These are phyloP conservation scores for Speleostelium caveatum DNA, from an alignment of 78 protist species.

Conservation along the genomic window DNA sequence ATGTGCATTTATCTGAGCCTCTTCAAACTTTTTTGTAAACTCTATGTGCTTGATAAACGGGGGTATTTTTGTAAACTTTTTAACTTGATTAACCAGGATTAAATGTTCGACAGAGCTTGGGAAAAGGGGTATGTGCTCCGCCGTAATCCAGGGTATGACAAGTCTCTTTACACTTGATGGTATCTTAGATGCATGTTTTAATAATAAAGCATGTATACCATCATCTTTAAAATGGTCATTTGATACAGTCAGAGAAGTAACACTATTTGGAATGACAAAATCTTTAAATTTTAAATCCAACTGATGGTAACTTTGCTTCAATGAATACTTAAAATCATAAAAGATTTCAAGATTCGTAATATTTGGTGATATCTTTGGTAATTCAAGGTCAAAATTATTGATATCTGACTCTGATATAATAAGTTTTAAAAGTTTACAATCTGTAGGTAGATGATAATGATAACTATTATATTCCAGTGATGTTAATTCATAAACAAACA, in stretches of 20 bases:
- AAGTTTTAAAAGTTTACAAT: neutral
- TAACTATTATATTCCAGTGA: neutral
- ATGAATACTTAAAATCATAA: neutral
- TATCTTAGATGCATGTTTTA: neutral
- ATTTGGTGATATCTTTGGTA: neutral
- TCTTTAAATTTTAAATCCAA: neutral
- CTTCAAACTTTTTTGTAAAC: neutral
- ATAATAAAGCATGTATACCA: neutral
- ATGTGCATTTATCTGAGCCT: too few species aligned
- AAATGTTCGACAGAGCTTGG: neutral
- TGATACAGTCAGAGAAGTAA: neutral
- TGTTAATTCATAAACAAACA: neutral
- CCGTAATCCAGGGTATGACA: neutral
- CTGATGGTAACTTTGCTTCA: neutral
- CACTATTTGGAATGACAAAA: neutral
- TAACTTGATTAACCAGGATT: neutral
- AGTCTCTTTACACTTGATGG: neutral
- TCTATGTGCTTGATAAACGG: neutral
- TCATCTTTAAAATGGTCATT: slow-evolving; percentile 1
- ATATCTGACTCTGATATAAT: neutral
- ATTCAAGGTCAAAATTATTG: too few species aligned
- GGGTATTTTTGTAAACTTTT: neutral
- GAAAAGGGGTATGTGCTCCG: neutral
- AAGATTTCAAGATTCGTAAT: neutral
- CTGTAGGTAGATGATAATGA: neutral